A percentile compares a stretch with the other conserved stretches of the same genome.
Conservation (phyloP, 1,284 basidiomycete species). For the Cryptococcus sp. region DNA sequence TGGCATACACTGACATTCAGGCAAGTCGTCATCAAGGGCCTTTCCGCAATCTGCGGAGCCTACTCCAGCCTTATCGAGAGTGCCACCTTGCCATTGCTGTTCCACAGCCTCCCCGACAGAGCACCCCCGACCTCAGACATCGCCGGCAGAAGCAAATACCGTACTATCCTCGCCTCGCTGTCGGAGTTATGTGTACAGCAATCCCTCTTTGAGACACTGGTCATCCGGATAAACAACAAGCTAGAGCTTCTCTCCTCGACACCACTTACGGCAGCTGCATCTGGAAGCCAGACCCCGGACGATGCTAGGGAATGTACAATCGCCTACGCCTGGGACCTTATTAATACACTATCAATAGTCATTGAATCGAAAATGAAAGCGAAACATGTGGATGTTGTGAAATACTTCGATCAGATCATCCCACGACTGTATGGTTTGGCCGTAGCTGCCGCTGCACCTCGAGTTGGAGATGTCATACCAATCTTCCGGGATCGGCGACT, state of each 20-base stretch:
- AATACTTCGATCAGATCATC: conserved; percentile 70
- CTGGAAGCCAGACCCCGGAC: conserved; percentile 14
- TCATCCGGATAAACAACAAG: conserved; percentile 73
- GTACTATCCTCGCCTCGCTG: conserved; percentile 67
- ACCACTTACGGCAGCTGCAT: conserved; percentile 5
- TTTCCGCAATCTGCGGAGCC: conserved; percentile 62
- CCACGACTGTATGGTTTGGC: conserved; percentile 68
- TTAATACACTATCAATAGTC: conserved; percentile 63
- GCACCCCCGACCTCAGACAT: conserved; percentile 60
- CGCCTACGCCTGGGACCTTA: conserved; percentile 78
- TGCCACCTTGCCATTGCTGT: conserved; percentile 74
- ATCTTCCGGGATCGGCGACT: conserved; percentile 62
- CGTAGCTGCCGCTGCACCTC: conserved; percentile 52
- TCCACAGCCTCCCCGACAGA: conserved; percentile 64
- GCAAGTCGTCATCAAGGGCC: conserved; percentile 62
- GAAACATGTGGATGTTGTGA: conserved; percentile 65
- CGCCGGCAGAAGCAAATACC: conserved; percentile 59
- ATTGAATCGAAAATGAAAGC: conserved; percentile 62
- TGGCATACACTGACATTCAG: conserved; percentile 48
- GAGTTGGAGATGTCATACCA: conserved; percentile 30
- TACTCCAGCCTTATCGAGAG: conserved; percentile 66
- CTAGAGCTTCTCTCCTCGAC: conserved; percentile 58
- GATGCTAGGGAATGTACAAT: conserved; percentile 56
- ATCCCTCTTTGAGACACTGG: conserved; percentile 76
- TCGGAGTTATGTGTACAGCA: conserved; percentile 69